Percentiles rank a stretch among this genome's conserved stretches.
Evolutionary conservation across 2,329 filamentous ascomycete species (phyloP).

Genomic region (Apiospora aurea): DNA sequence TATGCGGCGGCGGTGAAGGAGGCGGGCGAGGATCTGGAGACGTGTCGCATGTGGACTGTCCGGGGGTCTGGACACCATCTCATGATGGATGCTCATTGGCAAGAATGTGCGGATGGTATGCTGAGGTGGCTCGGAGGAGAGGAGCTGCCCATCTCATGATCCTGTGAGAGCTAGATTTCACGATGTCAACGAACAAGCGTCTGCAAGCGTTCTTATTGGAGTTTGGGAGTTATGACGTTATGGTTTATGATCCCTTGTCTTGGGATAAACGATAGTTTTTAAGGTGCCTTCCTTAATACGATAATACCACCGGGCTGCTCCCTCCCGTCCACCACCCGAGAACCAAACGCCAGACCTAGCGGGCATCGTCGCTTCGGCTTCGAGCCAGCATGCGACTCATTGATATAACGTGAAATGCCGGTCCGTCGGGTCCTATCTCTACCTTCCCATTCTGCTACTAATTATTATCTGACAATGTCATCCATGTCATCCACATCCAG

Average conservation of each 20-base stretch:
- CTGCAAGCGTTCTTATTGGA: background rate
- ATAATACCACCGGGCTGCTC: too few species aligned
- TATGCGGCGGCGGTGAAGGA: conserved; percentile 17
- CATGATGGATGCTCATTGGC: conserved; percentile 30
- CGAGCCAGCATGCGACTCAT: too few species aligned
- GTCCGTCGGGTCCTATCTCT: too few species aligned
- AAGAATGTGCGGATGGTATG: conserved; percentile 26
- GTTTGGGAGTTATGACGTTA: background rate
- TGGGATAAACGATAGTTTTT: too few species aligned
- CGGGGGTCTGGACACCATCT: conserved; percentile 26
- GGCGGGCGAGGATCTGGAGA: background rate
- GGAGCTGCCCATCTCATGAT: background rate
- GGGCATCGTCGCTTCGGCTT: too few species aligned
- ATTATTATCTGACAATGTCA: conserved; percentile 9
- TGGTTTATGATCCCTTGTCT: too few species aligned
- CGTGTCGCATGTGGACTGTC: conserved; percentile 20
- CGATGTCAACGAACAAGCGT: background rate
- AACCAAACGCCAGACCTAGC: too few species aligned
- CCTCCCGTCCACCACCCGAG: too few species aligned
- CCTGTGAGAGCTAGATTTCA: background rate
- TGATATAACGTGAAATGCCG: too few species aligned
- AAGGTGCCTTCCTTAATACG: background rate
- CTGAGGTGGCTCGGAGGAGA: conserved; percentile 26
- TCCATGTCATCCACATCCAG: conserved; percentile 15
- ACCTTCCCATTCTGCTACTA: too few species aligned